Evolutionary conservation across 2,329 filamentous ascomycete genomes (phyloP).

Genomic region (Cercospora sp.): DNA sequence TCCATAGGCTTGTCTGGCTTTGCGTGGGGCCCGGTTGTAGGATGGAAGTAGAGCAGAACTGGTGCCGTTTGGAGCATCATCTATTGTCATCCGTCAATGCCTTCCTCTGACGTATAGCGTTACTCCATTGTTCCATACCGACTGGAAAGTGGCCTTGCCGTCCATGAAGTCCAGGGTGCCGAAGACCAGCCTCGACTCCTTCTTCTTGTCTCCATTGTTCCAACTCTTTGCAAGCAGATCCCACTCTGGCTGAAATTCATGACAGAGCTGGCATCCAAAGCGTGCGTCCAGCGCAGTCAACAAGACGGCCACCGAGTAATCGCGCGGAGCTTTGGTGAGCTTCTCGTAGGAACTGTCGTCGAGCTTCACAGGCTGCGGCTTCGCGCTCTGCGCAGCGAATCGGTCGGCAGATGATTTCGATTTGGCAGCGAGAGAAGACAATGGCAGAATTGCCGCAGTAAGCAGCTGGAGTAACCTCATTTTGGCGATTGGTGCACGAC

Average conservation of each 20-base stretch:
- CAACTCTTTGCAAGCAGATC: conserved; percentile 83
- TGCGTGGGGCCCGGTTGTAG: conserved; percentile 79
- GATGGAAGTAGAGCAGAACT: conserved; percentile 81
- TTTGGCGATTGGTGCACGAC: conserved; percentile 36
- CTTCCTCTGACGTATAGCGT: neutral
- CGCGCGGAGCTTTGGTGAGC: conserved; percentile 73
- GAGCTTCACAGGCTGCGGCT: conserved; percentile 75
- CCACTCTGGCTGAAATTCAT: conserved; percentile 93
- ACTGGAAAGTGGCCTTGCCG: conserved; percentile 81
- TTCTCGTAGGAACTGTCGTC: conserved; percentile 73
- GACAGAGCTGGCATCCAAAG: conserved; percentile 82
- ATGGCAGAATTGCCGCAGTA: conserved; percentile 59
- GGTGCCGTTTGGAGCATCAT: conserved; percentile 92
- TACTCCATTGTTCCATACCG: conserved; percentile 57
- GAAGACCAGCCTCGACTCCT: conserved; percentile 72
- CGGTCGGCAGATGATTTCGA: conserved; percentile 54
- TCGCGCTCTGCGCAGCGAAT: conserved; percentile 70
- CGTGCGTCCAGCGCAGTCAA: conserved; percentile 82
- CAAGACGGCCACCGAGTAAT: conserved; percentile 80
- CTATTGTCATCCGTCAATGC: conserved; percentile 51
- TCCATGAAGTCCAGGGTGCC: conserved; percentile 84
- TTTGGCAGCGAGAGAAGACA: conserved; percentile 61
- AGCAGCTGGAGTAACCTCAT: conserved; percentile 71
- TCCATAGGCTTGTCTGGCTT: conserved; percentile 66
- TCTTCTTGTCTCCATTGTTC: conserved; percentile 77